These are phyloP conservation scores for Mucor piriformis DNA, from an alignment of 371 early-diverging fungal species.

Conservation along the genomic window DNA sequence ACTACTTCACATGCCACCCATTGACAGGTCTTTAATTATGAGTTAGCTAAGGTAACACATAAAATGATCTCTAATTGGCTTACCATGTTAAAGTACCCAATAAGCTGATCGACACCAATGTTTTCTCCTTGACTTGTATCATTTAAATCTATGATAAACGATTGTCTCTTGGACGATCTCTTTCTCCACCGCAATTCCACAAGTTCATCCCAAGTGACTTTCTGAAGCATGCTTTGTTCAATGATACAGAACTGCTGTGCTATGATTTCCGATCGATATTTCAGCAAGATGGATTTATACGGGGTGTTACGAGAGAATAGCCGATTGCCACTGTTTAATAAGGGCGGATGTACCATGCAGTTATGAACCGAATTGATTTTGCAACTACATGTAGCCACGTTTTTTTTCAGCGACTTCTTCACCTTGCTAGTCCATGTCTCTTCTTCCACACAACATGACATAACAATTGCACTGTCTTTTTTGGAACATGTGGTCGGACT, in stretches of 20 bases:
- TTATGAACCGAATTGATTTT: neutral
- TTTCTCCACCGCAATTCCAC: constrained; percentile 56
- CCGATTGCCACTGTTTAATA: neutral
- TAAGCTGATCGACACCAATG: constrained; percentile 38
- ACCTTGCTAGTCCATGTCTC: constrained; percentile 40
- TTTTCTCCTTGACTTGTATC: neutral
- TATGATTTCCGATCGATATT: constrained; percentile 46
- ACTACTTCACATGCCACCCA: constrained; percentile 59
- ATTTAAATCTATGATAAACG: constrained; percentile 9
- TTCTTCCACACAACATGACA: constrained; percentile 21
- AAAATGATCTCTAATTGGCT: no score
- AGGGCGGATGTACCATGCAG: neutral
- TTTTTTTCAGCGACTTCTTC: constrained; percentile 36
- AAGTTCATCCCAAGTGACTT: constrained; percentile 61
- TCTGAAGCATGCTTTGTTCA: constrained; percentile 56
- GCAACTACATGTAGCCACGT: constrained; percentile 2
- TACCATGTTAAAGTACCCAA: constrained; percentile 49
- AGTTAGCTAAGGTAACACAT: neutral
- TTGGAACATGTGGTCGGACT: neutral
- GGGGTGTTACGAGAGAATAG: neutral
- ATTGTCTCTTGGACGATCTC: constrained; percentile 14
- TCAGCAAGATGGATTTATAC: constrained; percentile 44
- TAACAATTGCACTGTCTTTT: constrained; percentile 44
- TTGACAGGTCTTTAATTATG: constrained; percentile 38
- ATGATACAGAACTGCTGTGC: constrained; percentile 59